These are phyloP conservation scores for Nannizziopsis barbatae DNA, from an alignment of 2,329 filamentous ascomycete genomes.

Conservation along the genomic window DNA sequence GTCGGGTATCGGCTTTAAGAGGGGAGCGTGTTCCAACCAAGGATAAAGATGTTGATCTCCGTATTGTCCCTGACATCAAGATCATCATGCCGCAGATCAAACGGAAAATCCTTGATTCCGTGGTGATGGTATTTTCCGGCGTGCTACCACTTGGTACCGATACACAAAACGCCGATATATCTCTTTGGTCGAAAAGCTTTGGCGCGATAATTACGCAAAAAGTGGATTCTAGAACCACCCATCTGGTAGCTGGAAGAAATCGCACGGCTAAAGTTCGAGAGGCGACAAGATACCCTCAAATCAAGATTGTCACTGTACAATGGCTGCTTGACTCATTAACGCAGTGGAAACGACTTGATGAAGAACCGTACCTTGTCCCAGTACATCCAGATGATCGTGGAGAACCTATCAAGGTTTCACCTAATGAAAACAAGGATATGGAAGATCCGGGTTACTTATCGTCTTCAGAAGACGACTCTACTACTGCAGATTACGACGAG, in stretches of 20 bases:
- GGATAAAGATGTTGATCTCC: constrained; percentile 40
- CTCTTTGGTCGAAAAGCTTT: constrained; percentile 74
- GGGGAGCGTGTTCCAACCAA: constrained; percentile 36
- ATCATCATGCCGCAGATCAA: constrained; percentile 76
- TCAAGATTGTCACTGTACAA: constrained; percentile 83
- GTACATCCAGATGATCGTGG: constrained; percentile 57
- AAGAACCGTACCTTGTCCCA: constrained; percentile 67
- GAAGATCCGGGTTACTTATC: constrained; percentile 13
- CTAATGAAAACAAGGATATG: constrained; percentile 17
- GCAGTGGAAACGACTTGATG: constrained; percentile 70
- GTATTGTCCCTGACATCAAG: constrained; percentile 71
- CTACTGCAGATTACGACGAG: background rate
- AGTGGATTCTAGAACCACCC: constrained; percentile 39
- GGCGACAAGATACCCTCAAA: constrained; percentile 63
- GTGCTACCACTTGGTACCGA: constrained; percentile 74
- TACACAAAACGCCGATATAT: constrained; percentile 72
- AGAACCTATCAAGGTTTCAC: constrained; percentile 27
- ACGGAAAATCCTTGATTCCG: constrained; percentile 58
- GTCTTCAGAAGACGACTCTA: constrained; percentile 19
- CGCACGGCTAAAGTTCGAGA: constrained; percentile 85
- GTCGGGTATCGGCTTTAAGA: constrained; percentile 40
- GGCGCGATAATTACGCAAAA: constrained; percentile 52
- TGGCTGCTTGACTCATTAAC: constrained; percentile 81
- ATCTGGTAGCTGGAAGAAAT: constrained; percentile 46
- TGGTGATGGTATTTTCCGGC: constrained; percentile 77